phyloP scores from a whole-genome alignment of 495 filamentous ascomycete species.

The Podospora anserina region DNA sequence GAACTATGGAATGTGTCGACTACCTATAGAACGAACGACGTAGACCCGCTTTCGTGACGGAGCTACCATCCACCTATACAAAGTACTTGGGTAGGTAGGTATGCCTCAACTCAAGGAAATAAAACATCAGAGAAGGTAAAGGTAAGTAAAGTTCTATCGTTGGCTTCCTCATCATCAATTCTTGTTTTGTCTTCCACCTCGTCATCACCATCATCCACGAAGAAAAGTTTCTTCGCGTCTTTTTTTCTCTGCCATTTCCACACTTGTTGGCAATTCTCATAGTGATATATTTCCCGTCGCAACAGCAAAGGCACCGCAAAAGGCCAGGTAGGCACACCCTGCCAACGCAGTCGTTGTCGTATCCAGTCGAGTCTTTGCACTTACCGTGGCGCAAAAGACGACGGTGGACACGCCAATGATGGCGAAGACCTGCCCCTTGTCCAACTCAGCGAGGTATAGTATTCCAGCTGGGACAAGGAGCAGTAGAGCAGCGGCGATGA shows the following conservation, averaged over 20 bases:
- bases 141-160: too few species aligned
- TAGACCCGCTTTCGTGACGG: too few species aligned
- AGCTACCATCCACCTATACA: too few species aligned
- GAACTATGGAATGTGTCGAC: too few species aligned
- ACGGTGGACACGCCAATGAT: slow-evolving; percentile 12
- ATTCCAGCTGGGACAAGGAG: slow-evolving; percentile 10
- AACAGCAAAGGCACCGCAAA: slow-evolving; percentile 4
- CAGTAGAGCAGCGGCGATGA: neutral
- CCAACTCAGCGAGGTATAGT: slow-evolving; percentile 8
- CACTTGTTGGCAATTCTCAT: too few species aligned
- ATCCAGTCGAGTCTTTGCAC: neutral
- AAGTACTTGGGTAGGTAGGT: too few species aligned
- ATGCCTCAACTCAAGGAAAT: too few species aligned
- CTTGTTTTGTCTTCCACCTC: neutral
- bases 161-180: neutral
- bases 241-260: too few species aligned
- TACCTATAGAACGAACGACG: too few species aligned
- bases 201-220: too few species aligned
- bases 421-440: neutral
- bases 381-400: slow-evolving; percentile 6
- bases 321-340: slow-evolving; percentile 1
- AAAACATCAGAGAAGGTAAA: too few species aligned
- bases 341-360: neutral
- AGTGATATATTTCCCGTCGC: neutral
- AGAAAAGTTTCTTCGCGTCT: neutral